phyloP scores from a whole-genome alignment of 2,329 filamentous ascomycete genomes.

The Aspergillus amoenus region DNA sequence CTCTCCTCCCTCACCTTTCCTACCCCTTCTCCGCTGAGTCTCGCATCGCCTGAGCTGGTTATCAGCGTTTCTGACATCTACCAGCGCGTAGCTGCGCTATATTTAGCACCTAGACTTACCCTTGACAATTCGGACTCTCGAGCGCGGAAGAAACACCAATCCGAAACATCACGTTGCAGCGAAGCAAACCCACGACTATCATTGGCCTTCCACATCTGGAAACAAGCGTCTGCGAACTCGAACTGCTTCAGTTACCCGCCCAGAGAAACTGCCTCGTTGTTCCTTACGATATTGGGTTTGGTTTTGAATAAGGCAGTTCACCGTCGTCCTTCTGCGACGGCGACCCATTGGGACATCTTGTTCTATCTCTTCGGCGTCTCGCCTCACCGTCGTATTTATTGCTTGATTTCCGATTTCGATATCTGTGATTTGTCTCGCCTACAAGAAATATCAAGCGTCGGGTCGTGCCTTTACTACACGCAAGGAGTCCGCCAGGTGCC shows the following conservation, averaged over 20 bases:
- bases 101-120: constrained; percentile 32
- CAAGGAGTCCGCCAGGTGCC: constrained; percentile 22
- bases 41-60: constrained; percentile 11
- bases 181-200: constrained; percentile 5
- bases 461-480: constrained; percentile 21
- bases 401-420: constrained; percentile 1
- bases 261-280: constrained; percentile 11
- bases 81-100: constrained; percentile 28
- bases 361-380: constrained; percentile 9
- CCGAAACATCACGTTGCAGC: constrained; percentile 18
- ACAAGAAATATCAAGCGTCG: constrained; percentile 6
- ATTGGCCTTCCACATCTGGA: constrained; percentile 16
- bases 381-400: constrained; percentile 7
- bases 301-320: constrained; percentile 7
- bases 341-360: constrained; percentile 3
- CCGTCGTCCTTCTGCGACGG: background rate
- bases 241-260: constrained; percentile 14
- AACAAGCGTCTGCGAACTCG: constrained; percentile 2
- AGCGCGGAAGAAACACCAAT: constrained; percentile 18
- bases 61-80: constrained; percentile 25
- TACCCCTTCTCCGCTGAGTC: constrained; percentile 4
- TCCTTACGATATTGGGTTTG: constrained; percentile 7
- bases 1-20: constrained; percentile 1
- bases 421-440: constrained; percentile 5
- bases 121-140: constrained; percentile 13